Percentiles rank a stretch among this genome's conserved stretches.
These are phyloP conservation scores for Mucor plumbeus DNA, from an alignment of 371 early-diverging fungal genomes.

Conservation along the genomic window DNA sequence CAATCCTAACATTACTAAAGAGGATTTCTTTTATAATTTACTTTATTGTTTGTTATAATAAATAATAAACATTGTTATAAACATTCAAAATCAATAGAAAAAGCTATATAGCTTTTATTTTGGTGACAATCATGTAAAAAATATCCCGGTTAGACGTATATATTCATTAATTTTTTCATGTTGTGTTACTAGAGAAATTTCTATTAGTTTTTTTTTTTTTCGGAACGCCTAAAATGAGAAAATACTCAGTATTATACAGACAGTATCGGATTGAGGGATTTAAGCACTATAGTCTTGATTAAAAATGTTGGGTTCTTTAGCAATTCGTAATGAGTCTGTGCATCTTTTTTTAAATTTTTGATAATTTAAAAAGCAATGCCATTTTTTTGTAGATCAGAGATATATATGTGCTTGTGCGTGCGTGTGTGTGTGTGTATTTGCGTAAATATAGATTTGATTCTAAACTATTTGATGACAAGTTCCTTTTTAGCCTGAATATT, in stretches of 20 bases:
- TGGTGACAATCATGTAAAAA: background rate
- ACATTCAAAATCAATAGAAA: too few relatives aligned
- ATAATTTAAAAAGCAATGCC: background rate
- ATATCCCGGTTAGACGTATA: background rate
- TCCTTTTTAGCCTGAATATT: background rate
- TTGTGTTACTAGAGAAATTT: background rate
- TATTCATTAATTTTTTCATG: background rate
- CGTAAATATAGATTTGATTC: background rate
- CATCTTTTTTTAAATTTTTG: background rate
- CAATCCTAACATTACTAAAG: background rate
- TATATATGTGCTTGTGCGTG: too few relatives aligned
- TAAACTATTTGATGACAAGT: background rate
- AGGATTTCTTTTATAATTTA: background rate
- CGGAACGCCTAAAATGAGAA: slow-evolving; percentile 5
- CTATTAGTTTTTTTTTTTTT: background rate
- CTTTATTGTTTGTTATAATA: background rate
- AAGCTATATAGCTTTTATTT: background rate
- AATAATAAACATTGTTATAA: background rate
- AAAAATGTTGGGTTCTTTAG: background rate
- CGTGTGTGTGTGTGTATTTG: too few relatives aligned
- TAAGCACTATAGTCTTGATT: background rate
- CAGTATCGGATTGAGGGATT: background rate
- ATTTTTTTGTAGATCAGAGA: background rate
- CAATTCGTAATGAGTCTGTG: slow-evolving; percentile 1
- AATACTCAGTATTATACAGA: background rate